phyloP scores from a whole-genome alignment of 768 basidiomycete species.

The Chiua virens region DNA sequence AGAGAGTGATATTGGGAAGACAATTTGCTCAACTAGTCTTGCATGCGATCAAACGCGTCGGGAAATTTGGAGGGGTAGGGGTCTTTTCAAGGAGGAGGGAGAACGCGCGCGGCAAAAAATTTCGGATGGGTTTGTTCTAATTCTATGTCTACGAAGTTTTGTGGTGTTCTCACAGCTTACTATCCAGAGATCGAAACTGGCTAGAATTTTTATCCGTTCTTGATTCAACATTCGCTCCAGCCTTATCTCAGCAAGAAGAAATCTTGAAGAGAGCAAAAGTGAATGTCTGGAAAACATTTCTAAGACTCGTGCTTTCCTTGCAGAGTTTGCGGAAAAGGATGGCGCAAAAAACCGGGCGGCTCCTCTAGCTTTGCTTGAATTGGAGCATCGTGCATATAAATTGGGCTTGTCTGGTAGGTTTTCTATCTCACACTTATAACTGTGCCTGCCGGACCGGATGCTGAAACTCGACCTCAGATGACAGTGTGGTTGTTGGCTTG shows the following conservation, averaged over 20 bases:
- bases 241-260: slow-evolving; percentile 26
- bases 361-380: slow-evolving; percentile 70
- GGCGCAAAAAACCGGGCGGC: slow-evolving; percentile 74
- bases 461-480: slow-evolving; percentile 38
- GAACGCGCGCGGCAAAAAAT: slow-evolving; percentile 59
- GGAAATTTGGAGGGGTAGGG: slow-evolving; percentile 62
- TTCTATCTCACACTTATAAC: neutral
- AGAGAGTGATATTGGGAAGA: slow-evolving; percentile 65
- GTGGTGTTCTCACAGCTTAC: slow-evolving; percentile 21
- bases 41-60: slow-evolving; percentile 75
- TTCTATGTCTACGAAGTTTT: slow-evolving; percentile 5
- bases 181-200: slow-evolving; percentile 77
- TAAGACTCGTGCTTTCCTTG: slow-evolving; percentile 53
- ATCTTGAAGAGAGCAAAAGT: slow-evolving; percentile 36
- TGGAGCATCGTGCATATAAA: slow-evolving; percentile 58
- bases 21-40: slow-evolving; percentile 68
- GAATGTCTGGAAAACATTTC: slow-evolving; percentile 40
- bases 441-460: neutral
- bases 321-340: slow-evolving; percentile 58
- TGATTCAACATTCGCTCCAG: slow-evolving; percentile 58
- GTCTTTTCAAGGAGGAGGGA: slow-evolving; percentile 60
- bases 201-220: slow-evolving; percentile 75
- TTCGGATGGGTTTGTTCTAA: slow-evolving; percentile 51
- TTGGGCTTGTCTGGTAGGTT: slow-evolving; percentile 46
- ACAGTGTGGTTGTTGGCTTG: slow-evolving; percentile 42